These are phyloP conservation scores for Sodiomyces alkalinus DNA, from an alignment of 2,329 filamentous ascomycete species.

Conservation along the genomic window DNA sequence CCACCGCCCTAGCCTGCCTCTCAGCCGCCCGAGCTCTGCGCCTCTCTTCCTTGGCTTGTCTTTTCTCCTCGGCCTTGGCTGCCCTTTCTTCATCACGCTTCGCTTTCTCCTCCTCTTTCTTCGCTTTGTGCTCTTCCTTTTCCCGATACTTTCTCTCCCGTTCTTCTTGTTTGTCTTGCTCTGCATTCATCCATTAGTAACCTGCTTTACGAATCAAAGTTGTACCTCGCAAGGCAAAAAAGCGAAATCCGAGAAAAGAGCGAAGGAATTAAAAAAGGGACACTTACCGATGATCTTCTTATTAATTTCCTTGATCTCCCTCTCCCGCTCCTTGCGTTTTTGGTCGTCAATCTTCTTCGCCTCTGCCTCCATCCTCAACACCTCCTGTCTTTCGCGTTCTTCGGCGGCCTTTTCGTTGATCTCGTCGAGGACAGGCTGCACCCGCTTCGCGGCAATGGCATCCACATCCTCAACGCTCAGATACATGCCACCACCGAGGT, in stretches of 20 bases:
- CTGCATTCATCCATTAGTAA: constrained; percentile 12
- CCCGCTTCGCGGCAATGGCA: constrained; percentile 56
- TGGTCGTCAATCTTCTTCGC: constrained; percentile 45
- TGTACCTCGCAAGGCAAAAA: not conserved
- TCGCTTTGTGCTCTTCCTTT: constrained; percentile 27
- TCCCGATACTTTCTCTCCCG: constrained; percentile 31
- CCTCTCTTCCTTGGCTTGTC: constrained; percentile 33
- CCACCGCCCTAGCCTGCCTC: constrained; percentile 3
- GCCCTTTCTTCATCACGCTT: constrained; percentile 37
- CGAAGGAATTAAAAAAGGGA: too few species aligned
- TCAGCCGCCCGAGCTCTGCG: constrained; percentile 23
- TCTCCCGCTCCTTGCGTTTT: constrained; percentile 34
- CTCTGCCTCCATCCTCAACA: constrained; percentile 47
- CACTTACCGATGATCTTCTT: constrained; percentile 44
- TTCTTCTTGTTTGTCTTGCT: constrained; percentile 31
- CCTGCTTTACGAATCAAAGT: not conserved
- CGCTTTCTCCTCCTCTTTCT: constrained; percentile 25
- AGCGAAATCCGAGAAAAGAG: not conserved
- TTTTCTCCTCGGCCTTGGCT: constrained; percentile 37
- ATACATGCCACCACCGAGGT: constrained; percentile 69
- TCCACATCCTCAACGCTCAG: constrained; percentile 69
- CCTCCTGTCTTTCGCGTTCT: constrained; percentile 51
- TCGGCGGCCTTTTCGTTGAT: constrained; percentile 66
- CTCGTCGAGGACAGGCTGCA: constrained; percentile 75
- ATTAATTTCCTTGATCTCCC: constrained; percentile 35